phyloP scores from a whole-genome alignment of 129 eudicot genomes.

The Oenanthe sinensis region DNA sequence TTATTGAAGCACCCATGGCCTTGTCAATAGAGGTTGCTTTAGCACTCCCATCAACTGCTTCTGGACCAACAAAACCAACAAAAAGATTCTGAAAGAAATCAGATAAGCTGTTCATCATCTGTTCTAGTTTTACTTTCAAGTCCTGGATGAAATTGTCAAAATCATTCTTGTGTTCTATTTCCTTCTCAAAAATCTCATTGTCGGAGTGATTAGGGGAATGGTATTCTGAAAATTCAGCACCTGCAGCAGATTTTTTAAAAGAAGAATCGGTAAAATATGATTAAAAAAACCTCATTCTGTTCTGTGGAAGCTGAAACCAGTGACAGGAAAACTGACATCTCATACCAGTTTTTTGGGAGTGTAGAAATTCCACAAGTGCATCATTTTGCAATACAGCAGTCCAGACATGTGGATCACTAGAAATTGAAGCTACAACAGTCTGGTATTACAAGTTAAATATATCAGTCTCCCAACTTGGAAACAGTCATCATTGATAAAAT shows the following conservation, averaged over 20 bases:
- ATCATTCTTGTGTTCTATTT: slow-evolving; percentile 22
- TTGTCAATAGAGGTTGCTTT: slow-evolving; percentile 18
- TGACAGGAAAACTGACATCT: neutral
- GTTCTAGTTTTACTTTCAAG: slow-evolving; percentile 36
- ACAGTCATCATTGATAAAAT: neutral
- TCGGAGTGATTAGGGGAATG: slow-evolving; percentile 9
- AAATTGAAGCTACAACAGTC: slow-evolving; percentile 90
- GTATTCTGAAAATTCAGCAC: neutral
- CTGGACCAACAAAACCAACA: slow-evolving; percentile 31
- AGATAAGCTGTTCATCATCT: slow-evolving; percentile 58
- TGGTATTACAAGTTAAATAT: slow-evolving; percentile 5
- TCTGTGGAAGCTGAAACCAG: neutral
- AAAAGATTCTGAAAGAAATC: slow-evolving; percentile 44
- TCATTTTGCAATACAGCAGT: slow-evolving; percentile 57
- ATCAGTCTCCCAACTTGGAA: neutral
- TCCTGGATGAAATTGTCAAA: slow-evolving; percentile 27
- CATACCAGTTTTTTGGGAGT: slow-evolving; percentile 52
- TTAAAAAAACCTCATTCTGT: neutral
- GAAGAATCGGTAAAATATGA: slow-evolving; percentile 16
- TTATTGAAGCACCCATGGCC: slow-evolving; percentile 34
- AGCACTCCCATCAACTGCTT: slow-evolving; percentile 36
- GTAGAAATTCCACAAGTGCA: slow-evolving; percentile 47
- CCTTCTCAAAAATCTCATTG: slow-evolving; percentile 8
- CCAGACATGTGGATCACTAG: slow-evolving; percentile 84
- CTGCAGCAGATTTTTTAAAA: slow-evolving; percentile 5